These are phyloP conservation scores for Hondaea fermentalgiana DNA, from an alignment of 108 stramenopile genomes.

Conservation along the genomic window DNA sequence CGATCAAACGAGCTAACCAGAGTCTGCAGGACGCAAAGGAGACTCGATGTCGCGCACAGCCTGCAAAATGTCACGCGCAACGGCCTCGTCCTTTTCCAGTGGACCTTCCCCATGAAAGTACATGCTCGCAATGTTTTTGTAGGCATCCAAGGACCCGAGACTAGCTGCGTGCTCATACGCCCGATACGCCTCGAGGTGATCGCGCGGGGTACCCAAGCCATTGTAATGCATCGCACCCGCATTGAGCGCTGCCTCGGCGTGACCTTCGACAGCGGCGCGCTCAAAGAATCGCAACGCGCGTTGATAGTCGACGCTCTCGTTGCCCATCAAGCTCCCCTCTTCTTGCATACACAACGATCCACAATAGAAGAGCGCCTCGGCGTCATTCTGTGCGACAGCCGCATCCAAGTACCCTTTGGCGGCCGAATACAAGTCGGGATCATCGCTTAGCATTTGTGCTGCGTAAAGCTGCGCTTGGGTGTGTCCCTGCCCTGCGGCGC, in stretches of 20 bases:
- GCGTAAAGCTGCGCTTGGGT: neutral
- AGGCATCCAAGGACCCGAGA: neutral
- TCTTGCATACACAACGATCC: neutral
- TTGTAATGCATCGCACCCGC: constrained; percentile 6
- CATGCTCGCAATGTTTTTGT: constrained; percentile 1
- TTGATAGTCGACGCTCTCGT: neutral
- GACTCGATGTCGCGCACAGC: neutral
- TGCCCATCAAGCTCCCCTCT: neutral
- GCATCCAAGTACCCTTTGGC: neutral
- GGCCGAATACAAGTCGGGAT: neutral
- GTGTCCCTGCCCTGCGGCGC: neutral
- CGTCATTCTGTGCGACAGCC: neutral
- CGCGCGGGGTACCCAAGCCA: neutral
- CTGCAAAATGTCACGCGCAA: neutral
- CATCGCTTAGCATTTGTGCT: neutral
- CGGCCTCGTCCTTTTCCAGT: neutral
- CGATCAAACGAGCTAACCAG: no score
- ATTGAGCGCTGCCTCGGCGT: neutral
- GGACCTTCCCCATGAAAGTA: neutral
- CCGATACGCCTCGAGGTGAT: neutral
- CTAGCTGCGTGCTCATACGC: constrained; percentile 9
- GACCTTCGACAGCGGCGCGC: neutral
- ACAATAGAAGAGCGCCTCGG: neutral
- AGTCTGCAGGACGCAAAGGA: neutral
- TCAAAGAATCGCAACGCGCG: neutral